Conservation (phyloP, 139 green algal species). For the Astrephomene gubernaculifera region DNA sequence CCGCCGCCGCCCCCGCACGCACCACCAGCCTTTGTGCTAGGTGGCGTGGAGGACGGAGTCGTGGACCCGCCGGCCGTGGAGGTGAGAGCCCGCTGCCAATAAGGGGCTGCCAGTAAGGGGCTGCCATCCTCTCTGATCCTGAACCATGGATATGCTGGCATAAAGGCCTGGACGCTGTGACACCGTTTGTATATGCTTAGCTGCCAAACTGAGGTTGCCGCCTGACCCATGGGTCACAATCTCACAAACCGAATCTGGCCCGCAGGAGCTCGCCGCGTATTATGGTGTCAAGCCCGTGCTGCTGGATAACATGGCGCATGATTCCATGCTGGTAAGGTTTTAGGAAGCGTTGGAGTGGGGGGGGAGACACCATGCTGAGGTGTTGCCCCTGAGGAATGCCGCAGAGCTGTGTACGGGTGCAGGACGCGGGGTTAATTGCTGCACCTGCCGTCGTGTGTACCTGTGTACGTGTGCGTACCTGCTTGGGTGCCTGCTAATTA, state of each 20-base stretch:
- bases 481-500: background rate
- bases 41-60: constrained; percentile 70
- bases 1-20: constrained; percentile 34
- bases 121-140: background rate
- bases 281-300: constrained; percentile 65
- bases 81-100: constrained; percentile 33
- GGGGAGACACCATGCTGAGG: background rate
- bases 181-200: background rate
- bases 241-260: no score
- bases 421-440: background rate
- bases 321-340: constrained; percentile 89
- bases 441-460: background rate
- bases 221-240: background rate
- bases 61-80: constrained; percentile 68
- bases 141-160: background rate
- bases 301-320: constrained; percentile 79
- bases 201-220: background rate
- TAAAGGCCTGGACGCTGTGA: background rate
- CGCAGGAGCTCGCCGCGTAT: constrained; percentile 67
- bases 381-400: background rate
- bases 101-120: background rate
- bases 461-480: background rate
- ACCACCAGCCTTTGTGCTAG: constrained; percentile 72
- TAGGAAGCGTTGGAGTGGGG: background rate
- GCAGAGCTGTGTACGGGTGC: no score